phyloP scores from a whole-genome alignment of 208 protist species.

The Trypanosoma scelopori region DNA sequence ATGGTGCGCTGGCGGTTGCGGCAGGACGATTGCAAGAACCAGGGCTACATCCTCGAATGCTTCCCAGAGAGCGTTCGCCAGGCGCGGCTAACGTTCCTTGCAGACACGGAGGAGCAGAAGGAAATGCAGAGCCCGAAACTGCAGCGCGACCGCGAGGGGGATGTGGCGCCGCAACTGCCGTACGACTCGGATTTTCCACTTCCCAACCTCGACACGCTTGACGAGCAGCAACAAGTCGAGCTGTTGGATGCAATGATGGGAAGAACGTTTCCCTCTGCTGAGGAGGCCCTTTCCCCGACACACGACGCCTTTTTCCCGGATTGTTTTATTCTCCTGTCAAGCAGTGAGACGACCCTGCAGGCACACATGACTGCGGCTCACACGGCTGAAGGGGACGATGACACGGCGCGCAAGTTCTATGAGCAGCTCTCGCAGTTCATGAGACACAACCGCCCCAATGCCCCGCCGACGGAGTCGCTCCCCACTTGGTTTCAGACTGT shows the following conservation, averaged over 20 bases:
- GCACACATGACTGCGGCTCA: conserved; percentile 30
- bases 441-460: conserved; percentile 29
- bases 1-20: conserved; percentile 87
- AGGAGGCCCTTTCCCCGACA: conserved; percentile 45
- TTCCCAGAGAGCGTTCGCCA: conserved; percentile 86
- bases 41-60: conserved; percentile 89
- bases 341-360: conserved; percentile 38
- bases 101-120: conserved; percentile 33
- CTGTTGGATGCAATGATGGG: conserved; percentile 26
- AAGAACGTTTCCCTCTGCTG: conserved; percentile 6
- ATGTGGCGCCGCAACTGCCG: conserved; percentile 40
- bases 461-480: conserved; percentile 35
- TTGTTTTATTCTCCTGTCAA: conserved; percentile 53
- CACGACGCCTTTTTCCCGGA: conserved; percentile 67
- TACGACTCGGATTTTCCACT: conserved; percentile 66
- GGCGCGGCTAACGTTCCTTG: conserved; percentile 77
- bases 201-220: conserved; percentile 38
- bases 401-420: conserved; percentile 17
- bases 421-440: conserved; percentile 29
- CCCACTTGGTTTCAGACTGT: conserved; percentile 74
- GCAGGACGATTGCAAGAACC: conserved; percentile 76
- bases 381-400: not conserved
- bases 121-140: conserved; percentile 30
- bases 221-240: conserved; percentile 40
- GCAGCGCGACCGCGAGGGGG: conserved; percentile 19